Evolutionary conservation across 495 filamentous ascomycete species (phyloP).

Genomic region (Neurospora sp.): DNA sequence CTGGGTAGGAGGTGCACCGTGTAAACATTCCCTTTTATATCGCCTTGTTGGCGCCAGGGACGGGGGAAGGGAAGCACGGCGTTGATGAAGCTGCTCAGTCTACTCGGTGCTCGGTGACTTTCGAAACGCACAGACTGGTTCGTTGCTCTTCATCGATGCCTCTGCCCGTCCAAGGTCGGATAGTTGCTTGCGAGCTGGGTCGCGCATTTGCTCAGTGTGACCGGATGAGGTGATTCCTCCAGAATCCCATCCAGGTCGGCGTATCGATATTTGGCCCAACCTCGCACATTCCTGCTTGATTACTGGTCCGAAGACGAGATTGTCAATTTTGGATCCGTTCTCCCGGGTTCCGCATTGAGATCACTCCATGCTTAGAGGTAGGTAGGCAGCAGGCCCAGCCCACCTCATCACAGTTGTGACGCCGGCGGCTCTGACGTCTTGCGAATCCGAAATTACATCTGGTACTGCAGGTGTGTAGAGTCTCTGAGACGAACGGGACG

Average conservation of each 20-base stretch:
- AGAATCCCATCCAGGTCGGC: neutral
- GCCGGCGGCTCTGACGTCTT: neutral
- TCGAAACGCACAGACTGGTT: neutral
- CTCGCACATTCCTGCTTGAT: neutral
- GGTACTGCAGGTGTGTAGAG: neutral
- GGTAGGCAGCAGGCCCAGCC: neutral
- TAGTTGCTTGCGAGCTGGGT: neutral
- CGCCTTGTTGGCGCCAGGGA: neutral
- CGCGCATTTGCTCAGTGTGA: neutral
- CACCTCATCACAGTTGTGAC: neutral
- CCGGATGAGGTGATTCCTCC: neutral
- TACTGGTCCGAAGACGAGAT: neutral
- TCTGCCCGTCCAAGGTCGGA: neutral
- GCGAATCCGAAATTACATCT: neutral
- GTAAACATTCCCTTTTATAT: neutral
- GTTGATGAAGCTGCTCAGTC: neutral
- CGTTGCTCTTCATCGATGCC: neutral
- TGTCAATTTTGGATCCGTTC: neutral
- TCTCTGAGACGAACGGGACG: neutral
- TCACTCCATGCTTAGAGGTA: neutral
- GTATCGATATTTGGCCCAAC: neutral
- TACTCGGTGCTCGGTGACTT: neutral
- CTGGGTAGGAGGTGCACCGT: neutral
- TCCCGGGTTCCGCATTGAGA: neutral
- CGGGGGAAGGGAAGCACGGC: neutral